Evolutionary conservation across 2,329 filamentous ascomycete species (phyloP).

Genomic region (Clarireedia monteithiana): DNA sequence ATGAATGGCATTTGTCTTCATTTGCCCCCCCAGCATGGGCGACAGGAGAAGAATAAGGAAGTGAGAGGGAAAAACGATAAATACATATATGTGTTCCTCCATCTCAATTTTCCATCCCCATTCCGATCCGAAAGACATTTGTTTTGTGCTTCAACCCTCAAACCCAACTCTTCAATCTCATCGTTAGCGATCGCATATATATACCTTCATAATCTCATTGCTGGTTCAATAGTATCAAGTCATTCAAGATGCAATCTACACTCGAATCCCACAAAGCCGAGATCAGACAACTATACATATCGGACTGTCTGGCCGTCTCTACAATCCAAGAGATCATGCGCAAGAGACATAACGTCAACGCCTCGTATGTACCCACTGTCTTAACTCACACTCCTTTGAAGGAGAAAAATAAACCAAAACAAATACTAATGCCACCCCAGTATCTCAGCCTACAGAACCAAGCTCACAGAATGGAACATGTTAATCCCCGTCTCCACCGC

Average conservation of each 20-base stretch:
- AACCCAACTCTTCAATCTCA: too few species aligned
- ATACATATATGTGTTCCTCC: constrained; percentile 3
- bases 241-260: constrained; percentile 2
- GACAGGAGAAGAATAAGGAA: neutral
- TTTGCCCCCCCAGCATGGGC: too few species aligned
- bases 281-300: constrained; percentile 4
- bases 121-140: too few species aligned
- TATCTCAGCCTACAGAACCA: constrained; percentile 8
- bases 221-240: neutral
- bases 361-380: neutral
- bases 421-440: neutral
- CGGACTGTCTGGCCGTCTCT: neutral
- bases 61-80: neutral
- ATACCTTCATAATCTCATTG: neutral
- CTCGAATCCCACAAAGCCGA: constrained; percentile 5
- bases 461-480: constrained; percentile 9
- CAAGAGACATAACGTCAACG: constrained; percentile 3
- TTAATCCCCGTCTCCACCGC: neutral
- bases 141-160: too few species aligned
- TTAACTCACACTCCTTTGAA: too few species aligned
- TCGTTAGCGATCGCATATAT: neutral
- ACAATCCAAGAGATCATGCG: constrained; percentile 8
- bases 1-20: neutral
- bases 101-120: neutral
- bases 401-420: neutral